phyloP scores from a whole-genome alignment of 2,329 filamentous ascomycete species.

The Pseudovirgaria hyperparasitica region DNA sequence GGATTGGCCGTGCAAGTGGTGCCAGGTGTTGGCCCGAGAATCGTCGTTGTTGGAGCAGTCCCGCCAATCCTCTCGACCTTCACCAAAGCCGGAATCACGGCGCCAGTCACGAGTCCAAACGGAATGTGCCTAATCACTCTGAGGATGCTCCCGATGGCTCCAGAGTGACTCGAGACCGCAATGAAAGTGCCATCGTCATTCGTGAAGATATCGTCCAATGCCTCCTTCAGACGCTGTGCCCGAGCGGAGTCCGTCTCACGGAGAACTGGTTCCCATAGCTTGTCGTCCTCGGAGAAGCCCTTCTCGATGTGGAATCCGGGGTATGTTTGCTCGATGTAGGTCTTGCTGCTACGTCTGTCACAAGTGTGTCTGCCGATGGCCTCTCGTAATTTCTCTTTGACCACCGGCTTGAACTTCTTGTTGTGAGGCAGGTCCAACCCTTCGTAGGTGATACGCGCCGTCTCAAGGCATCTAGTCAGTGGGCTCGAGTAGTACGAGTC shows the following conservation, averaged over 20 bases:
- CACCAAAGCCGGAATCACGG: slow-evolving; percentile 55
- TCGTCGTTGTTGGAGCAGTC: slow-evolving; percentile 15
- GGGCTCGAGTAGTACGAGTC: slow-evolving; percentile 54
- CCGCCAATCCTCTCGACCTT: slow-evolving; percentile 38
- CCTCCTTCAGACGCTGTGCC: slow-evolving; percentile 12
- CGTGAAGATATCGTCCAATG: slow-evolving; percentile 42
- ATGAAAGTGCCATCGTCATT: slow-evolving; percentile 33
- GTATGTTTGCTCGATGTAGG: slow-evolving; percentile 37
- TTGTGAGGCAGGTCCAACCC: slow-evolving; percentile 37
- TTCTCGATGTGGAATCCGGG: slow-evolving; percentile 43
- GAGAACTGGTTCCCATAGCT: slow-evolving; percentile 34
- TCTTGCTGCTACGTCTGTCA: slow-evolving; percentile 44
- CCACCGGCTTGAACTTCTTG: slow-evolving; percentile 40
- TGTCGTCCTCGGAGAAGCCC: slow-evolving; percentile 46
- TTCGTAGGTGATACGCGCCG: slow-evolving; percentile 48
- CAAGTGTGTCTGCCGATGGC: slow-evolving; percentile 57
- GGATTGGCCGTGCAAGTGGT: slow-evolving; percentile 14
- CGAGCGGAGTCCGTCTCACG: slow-evolving; percentile 16
- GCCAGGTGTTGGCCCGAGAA: not conserved
- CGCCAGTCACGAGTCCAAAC: slow-evolving; percentile 51
- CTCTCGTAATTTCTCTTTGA: slow-evolving; percentile 55
- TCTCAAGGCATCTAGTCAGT: slow-evolving; percentile 49
- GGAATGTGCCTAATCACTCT: slow-evolving; percentile 43
- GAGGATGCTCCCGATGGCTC: slow-evolving; percentile 43
- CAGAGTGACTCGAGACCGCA: slow-evolving; percentile 46